phyloP scores from a whole-genome alignment of 1,284 basidiomycete species.

The Puccinia triticina region DNA sequence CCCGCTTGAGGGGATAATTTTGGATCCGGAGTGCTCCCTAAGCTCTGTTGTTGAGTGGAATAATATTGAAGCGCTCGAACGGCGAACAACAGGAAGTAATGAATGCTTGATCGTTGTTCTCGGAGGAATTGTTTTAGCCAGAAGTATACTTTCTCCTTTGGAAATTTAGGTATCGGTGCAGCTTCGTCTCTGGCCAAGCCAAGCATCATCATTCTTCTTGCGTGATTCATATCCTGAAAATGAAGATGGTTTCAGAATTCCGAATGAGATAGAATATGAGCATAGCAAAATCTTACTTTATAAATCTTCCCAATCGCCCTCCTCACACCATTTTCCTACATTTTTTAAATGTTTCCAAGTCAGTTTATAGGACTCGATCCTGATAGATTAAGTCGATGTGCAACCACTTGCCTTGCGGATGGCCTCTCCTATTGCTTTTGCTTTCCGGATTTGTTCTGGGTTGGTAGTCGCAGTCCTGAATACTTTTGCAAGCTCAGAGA shows the following conservation, averaged over 20 bases:
- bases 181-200: background rate
- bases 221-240: conserved; percentile 16
- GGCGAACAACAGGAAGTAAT: background rate
- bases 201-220: background rate
- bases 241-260: background rate
- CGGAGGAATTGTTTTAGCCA: background rate
- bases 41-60: background rate
- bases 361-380: background rate
- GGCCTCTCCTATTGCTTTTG: conserved; percentile 56
- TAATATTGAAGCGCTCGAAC: background rate
- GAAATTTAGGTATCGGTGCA: background rate
- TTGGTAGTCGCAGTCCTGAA: conserved; percentile 55
- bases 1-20: background rate
- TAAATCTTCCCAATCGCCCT: conserved; percentile 6
- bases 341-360: background rate
- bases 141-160: background rate
- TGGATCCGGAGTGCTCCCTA: background rate
- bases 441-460: conserved; percentile 63
- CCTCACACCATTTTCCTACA: conserved; percentile 28
- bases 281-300: background rate
- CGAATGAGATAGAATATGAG: background rate
- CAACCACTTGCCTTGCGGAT: conserved; percentile 52
- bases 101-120: background rate
- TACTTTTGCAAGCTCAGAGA: conserved; percentile 52
- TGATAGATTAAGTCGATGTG: background rate